Evolutionary conservation across 768 basidiomycete species (phyloP).

Genomic region (Tylopilus plumbeoviolaceoides): DNA sequence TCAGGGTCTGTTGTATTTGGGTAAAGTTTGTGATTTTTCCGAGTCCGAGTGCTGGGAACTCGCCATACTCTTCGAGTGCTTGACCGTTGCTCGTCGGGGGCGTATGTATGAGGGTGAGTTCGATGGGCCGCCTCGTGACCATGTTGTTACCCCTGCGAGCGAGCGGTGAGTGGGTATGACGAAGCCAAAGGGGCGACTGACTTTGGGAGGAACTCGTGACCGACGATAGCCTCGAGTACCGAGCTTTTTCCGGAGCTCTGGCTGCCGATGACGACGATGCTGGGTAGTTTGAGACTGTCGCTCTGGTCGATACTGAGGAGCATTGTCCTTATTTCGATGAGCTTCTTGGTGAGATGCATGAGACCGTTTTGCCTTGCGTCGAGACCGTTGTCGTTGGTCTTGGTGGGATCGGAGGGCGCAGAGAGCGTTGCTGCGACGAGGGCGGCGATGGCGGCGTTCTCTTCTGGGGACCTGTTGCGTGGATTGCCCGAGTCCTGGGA

Average conservation of each 20-base stretch:
- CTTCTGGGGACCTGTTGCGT: conserved; percentile 44
- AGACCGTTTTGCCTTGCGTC: conserved; percentile 72
- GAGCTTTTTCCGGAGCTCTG: conserved; percentile 99
- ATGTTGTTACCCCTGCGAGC: conserved; percentile 88
- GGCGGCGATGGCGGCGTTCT: conserved; percentile 65
- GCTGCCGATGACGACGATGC: conserved; percentile 97
- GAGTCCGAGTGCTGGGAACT: conserved; percentile 87
- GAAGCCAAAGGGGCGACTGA: conserved; percentile 39
- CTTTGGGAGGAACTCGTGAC: conserved; percentile 98
- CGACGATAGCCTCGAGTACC: conserved; percentile 95
- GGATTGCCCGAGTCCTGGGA: conserved; percentile 36
- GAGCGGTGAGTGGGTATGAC: not conserved
- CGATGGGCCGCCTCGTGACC: conserved; percentile 98
- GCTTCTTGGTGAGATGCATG: conserved; percentile 89
- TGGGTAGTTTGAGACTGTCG: conserved; percentile 89
- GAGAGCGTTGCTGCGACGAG: conserved; percentile 76
- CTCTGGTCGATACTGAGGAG: conserved; percentile 95
- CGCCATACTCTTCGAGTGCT: conserved; percentile 76
- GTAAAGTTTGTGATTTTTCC: conserved; percentile 89
- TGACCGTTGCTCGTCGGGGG: conserved; percentile 52
- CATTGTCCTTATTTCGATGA: conserved; percentile 95
- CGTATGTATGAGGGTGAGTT: conserved; percentile 93
- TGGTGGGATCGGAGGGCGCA: conserved; percentile 58
- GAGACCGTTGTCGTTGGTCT: conserved; percentile 26
- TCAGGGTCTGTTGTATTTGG: conserved; percentile 88